Base-by-base conservation (phyloP, 2,329 filamentous ascomycete genomes). In the Ophiostoma himal-ulmi region DNA sequence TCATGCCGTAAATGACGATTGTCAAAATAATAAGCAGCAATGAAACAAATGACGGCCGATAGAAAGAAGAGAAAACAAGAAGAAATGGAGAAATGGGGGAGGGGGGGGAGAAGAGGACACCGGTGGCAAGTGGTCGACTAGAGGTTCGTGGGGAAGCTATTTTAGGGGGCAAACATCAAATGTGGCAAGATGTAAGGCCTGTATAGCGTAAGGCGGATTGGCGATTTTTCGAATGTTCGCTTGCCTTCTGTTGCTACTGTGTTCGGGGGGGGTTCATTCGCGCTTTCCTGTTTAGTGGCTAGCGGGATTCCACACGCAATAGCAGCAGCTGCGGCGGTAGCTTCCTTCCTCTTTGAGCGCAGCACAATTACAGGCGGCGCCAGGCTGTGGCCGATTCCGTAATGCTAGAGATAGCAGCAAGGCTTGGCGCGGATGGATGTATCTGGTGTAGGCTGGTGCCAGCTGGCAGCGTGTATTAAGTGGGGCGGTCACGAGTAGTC, bases 171-270 rank as follows among this genome's bases (percentile, higher is more conserved):
- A 64, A 67, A 52, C 48, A 37, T 67, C 36, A 57, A 68, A 71
- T 71, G 70, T 71, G 70, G 70, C 70, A 71, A 69, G 70, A 71
- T 67, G 54, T 22, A 57, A 67, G 44, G 36, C 54, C 65, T 62
- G 57, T 57, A 22, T 57, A 22, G n/a, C 22, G 22, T 14, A 17
- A 17, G 1, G 17, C 44, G 44, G 44, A 48, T 48, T 48, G 44
- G 44, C 20, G 44, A 48, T 48, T 26, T 57, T 54, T 57, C 52
- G n/a, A 67, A 70, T n/a, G 60, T 52, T 68, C 66, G 54, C 65
- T 39, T 39, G 62, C 34, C 62, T 65, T 65, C 62, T 64, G 60
- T 36, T 34, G 57, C 52, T 57, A 57, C 52, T 57, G 52, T 57
- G 52, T 62, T 62, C 44, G 44, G 65, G 17, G 52, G 52, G 52